A percentile compares a stretch with the other conserved stretches of the same genome.
Evolutionary conservation across 2,329 filamentous ascomycete species (phyloP).

Genomic region (Neofusicoccum sp.): DNA sequence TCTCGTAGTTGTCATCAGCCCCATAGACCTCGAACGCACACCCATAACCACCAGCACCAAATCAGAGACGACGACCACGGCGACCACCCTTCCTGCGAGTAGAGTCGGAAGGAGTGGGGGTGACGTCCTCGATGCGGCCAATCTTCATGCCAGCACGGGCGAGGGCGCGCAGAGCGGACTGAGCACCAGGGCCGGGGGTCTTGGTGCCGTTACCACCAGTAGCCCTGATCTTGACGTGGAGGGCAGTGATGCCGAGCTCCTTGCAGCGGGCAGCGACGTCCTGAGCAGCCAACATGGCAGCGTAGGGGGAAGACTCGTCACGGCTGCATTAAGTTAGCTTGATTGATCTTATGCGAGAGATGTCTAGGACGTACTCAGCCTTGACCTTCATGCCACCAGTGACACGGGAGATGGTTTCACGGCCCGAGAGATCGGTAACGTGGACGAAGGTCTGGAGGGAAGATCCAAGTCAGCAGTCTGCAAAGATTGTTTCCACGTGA

Average conservation of each 20-base stretch:
- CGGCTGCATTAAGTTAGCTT: conserved; percentile 48
- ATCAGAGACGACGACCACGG: conserved; percentile 99
- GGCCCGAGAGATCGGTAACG: conserved; percentile 97
- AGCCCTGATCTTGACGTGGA: conserved; percentile 99
- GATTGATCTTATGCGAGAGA: neutral
- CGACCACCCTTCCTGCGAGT: conserved; percentile 99
- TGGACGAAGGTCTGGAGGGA: conserved; percentile 67
- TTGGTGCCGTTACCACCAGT: conserved; percentile 99
- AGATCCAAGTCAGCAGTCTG: neutral
- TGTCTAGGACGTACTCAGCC: conserved; percentile 57
- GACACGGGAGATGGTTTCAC: conserved; percentile 99
- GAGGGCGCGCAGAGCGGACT: conserved; percentile 97
- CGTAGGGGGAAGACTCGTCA: conserved; percentile 99
- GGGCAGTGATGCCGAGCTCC: conserved; percentile 85
- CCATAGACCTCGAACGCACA: conserved; percentile 22
- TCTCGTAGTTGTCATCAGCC: conserved; percentile 64
- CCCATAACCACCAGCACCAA: conserved; percentile 59
- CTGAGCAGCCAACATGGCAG: conserved; percentile 99
- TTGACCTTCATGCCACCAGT: conserved; percentile 99
- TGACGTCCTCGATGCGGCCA: conserved; percentile 99
- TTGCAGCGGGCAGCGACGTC: conserved; percentile 85
- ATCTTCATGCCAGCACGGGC: conserved; percentile 99
- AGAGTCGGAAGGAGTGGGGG: conserved; percentile 97
- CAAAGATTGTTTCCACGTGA: neutral
- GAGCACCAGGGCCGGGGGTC: conserved; percentile 98